Base-by-base conservation (phyloP, 2,329 filamentous ascomycete genomes). In the Trichocomaceae sp. region DNA sequence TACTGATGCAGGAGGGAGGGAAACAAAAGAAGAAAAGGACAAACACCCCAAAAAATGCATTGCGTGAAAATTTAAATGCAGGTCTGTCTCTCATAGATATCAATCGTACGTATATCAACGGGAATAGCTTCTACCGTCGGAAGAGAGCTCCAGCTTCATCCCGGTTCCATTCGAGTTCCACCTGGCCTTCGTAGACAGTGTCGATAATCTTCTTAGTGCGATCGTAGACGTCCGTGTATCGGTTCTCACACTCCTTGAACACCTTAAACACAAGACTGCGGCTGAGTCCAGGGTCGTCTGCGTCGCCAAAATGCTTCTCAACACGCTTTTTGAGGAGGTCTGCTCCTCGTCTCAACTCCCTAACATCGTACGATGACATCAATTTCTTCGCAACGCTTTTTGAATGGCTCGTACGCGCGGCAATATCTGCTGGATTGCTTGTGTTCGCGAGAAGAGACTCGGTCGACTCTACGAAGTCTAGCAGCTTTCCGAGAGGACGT, bases 281-380 rank as follows among this genome's bases (percentile, higher is more conserved):
- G 63, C 83, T 86, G 52, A 86, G 75, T 20, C 76, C 81, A 54
- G 84, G 83, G 59, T 91, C 87, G 62, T 95, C 90, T 5, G 85
- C 87, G 62, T 95, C 90, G 44, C 90, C 90, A 77, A 97, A 97
- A 72, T 97, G 92, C 75, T 97, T 99, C 73, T 97, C 92, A 1
- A 97, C 88, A 49, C 92, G 83, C 75, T 95, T 96, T 65, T 86
- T 86, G 61, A 97, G 78, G 52, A 88, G 82, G 64, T 96, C 90
- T 62, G 96, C 86, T n/a, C 92, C 91, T 67, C 91, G 90, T 60
- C 87, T 83, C 44, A 96, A 82, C 71, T 96, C 90, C 68, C 88
- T 91, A 19, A 79, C 78, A 69, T 97, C 92, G 69, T 93, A 88
- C 45, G 81, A 80, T 54, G 86, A 80, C 33, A 96, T 78, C 3